Evolutionary conservation across 371 early-diverging fungal genomes (phyloP).

Genomic region (Syncephalastrum monosporum): DNA sequence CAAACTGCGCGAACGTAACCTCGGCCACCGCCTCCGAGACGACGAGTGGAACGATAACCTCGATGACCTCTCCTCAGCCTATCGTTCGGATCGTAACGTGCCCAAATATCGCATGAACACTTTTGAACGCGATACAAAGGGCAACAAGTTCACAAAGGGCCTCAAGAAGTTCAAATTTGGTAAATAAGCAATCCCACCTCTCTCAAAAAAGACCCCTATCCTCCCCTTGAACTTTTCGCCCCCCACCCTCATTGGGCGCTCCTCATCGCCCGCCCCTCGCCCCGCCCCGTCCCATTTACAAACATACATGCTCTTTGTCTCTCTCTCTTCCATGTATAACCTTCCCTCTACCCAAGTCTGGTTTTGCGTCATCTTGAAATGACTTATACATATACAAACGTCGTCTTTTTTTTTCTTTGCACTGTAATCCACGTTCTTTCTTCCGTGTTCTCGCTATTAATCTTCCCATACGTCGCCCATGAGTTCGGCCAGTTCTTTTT

Average conservation of each 20-base stretch:
- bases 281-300: too few relatives aligned
- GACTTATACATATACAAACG: too few relatives aligned
- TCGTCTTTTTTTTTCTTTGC: too few relatives aligned
- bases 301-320: too few relatives aligned
- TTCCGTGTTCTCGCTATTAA: not conserved
- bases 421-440: too few relatives aligned
- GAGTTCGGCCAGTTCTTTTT: slow-evolving; percentile 67
- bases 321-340: too few relatives aligned
- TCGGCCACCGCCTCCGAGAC: slow-evolving; percentile 51
- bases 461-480: slow-evolving; percentile 48
- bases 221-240: slow-evolving; percentile 8
- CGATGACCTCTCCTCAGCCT: slow-evolving; percentile 36
- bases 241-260: not conserved
- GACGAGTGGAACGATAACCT: slow-evolving; percentile 49
- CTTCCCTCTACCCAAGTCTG: too few relatives aligned
- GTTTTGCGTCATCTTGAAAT: too few relatives aligned
- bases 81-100: slow-evolving; percentile 40
- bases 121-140: slow-evolving; percentile 18
- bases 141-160: slow-evolving; percentile 24
- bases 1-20: slow-evolving; percentile 38
- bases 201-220: slow-evolving; percentile 4
- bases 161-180: slow-evolving; percentile 28
- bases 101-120: slow-evolving; percentile 40
- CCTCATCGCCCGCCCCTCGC: too few relatives aligned
- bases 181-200: slow-evolving; percentile 10